These are phyloP conservation scores for Sporothrix brasiliensis DNA, from an alignment of 2,329 filamentous ascomycete genomes.

Conservation along the genomic window DNA sequence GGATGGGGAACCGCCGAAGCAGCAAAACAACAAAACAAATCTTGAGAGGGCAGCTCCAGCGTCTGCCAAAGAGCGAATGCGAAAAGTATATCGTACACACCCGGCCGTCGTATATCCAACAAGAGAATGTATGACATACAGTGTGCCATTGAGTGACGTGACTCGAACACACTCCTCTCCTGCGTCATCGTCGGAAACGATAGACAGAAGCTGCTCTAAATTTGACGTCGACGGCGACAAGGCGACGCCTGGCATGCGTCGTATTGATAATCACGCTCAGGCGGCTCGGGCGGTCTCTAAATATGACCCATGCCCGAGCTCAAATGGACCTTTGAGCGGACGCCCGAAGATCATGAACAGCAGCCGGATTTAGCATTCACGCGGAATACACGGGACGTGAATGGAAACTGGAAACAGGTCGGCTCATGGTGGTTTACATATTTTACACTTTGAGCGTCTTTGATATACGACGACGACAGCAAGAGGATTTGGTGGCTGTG, in stretches of 20 bases:
- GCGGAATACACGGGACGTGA: no score
- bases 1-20: not conserved
- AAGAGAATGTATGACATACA: no score
- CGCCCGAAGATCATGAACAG: not conserved
- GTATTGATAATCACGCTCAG: conserved; percentile 4
- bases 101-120: no score
- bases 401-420: not conserved
- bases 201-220: not conserved
- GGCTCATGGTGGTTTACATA: conserved; percentile 13
- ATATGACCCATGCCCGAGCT: not conserved
- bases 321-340: not conserved
- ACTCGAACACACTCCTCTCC: no score
- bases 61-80: not conserved
- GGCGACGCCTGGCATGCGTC: not conserved
- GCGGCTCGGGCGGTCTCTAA: conserved; percentile 8
- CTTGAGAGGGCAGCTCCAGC: not conserved
- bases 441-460: no score
- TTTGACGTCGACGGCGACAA: not conserved
- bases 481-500: not conserved
- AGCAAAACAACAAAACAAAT: not conserved
- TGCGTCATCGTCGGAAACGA: not conserved
- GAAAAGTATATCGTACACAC: not conserved
- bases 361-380: not conserved
- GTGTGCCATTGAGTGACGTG: no score
- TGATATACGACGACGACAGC: not conserved